Evolutionary conservation across 2,329 filamentous ascomycete species (phyloP), one percentile per base, ranked within the genome.

Genomic region (Chaetomiaceae sp.): DNA sequence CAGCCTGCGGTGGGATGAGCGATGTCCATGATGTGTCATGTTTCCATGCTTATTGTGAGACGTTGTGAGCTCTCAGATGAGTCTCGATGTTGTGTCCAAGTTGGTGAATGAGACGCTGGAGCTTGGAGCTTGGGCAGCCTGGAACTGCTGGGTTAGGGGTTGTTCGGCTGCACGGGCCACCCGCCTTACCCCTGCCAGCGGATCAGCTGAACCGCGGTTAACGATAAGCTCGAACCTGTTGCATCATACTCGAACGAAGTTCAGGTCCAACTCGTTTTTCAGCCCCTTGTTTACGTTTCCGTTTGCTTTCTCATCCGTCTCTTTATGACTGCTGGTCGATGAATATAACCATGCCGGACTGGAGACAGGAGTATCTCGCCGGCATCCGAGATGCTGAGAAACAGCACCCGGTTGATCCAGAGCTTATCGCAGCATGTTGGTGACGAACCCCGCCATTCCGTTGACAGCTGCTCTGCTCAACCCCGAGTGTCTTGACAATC

Each of bases 1-100:
- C 94, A 99, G 71, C 92, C 89, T 65, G 89, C 88, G 64, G 89
- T 89, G 66, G 91, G 79, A 71, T 81, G 78, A 66, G 78, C 72
- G 60, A 74, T 71, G 64, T 83, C 81, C 81, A 84, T 83, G 46
- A 59, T 70, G 54, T 61, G 61, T 67, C 61, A 68, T 66, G 59
- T 71, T 63, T 54, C 50, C 59, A 59, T 66, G 51, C 52, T 59
- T 48, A 44, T 29, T 27, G 29, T 51, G 52, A 37, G 22, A 22
- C 25, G 23, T 20, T 37, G 27, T 37, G 27, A 20, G 14, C 8
- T 33, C n/a, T 17, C 6, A 22, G 12, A 36, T 17, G 27, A 15
- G 25, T 36, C 3, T 12, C 9, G 43, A 37, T 47, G 37, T 48
- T 44, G 20, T 48, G 37, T n/a, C n/a, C n/a, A n/a, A n/a, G n/a